Percentiles rank a stretch among this genome's conserved stretches.
phyloP scores from a whole-genome alignment of 148 eudicot genomes.

The Spergularia marina region DNA sequence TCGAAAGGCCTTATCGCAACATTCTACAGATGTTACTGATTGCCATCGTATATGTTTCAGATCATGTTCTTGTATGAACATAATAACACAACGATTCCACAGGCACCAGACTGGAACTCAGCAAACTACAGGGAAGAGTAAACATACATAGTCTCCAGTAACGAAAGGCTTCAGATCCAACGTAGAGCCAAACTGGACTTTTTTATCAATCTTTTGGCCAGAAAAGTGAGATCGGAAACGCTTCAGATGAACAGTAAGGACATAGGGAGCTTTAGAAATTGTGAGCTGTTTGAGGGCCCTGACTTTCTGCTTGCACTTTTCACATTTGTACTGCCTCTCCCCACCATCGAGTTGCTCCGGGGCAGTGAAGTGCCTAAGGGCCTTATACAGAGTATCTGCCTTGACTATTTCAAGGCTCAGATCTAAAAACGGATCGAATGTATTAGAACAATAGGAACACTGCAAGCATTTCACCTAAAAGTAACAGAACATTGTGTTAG shows the following conservation, averaged over 20 bases:
- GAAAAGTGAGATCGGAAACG: conserved; percentile 66
- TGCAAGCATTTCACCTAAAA: conserved; percentile 87
- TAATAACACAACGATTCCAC: neutral
- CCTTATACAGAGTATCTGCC: conserved; percentile 71
- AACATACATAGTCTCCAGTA: conserved; percentile 72
- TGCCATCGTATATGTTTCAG: too few relatives aligned
- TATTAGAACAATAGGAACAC: conserved; percentile 76
- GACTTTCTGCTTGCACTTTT: conserved; percentile 87
- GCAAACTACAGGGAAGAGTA: conserved; percentile 5
- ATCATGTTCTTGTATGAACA: too few relatives aligned
- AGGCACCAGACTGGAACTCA: neutral
- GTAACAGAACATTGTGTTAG: neutral
- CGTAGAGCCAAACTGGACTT: conserved; percentile 61
- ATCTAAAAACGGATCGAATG: conserved; percentile 88
- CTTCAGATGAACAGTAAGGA: conserved; percentile 79
- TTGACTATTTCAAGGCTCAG: conserved; percentile 83
- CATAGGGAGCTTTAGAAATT: conserved; percentile 73
- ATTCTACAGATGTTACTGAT: neutral
- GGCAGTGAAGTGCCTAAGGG: conserved; percentile 74
- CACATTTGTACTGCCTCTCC: conserved; percentile 78
- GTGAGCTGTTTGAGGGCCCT: conserved; percentile 87
- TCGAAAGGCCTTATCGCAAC: neutral
- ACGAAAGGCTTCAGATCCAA: conserved; percentile 86
- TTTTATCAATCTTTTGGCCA: conserved; percentile 82
- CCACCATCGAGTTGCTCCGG: conserved; percentile 89